Conservation (phyloP, 176 grass and related monocot species). For the Oryza nivara region DNA sequence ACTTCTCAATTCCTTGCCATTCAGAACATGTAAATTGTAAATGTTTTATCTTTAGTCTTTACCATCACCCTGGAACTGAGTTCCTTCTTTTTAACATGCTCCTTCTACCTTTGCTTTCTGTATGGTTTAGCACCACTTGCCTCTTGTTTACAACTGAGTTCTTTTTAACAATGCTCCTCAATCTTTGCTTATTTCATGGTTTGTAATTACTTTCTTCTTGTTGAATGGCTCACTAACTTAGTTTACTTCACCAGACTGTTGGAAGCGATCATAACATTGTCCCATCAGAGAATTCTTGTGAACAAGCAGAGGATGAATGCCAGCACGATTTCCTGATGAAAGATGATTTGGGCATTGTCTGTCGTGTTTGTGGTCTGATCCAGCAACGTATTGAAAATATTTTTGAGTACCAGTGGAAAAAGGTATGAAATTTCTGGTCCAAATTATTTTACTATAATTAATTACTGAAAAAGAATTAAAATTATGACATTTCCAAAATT, state of each 20-base stretch:
- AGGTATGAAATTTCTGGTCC: constrained; percentile 51
- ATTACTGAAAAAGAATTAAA: constrained; percentile 1
- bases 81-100: not conserved
- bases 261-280: constrained; percentile 28
- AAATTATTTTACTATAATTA: constrained; percentile 23
- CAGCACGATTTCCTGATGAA: constrained; percentile 57
- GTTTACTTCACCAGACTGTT: constrained; percentile 43
- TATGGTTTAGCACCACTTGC: not conserved
- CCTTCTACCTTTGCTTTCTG: not conserved
- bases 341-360: constrained; percentile 74
- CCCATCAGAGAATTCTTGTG: constrained; percentile 30
- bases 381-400: constrained; percentile 66
- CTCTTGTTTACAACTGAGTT: not conserved
- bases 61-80: not conserved
- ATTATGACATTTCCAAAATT: not conserved
- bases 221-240: constrained; percentile 15
- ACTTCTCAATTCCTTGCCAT: constrained; percentile 1
- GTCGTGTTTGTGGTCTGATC: constrained; percentile 81
- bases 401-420: constrained; percentile 61
- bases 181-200: constrained; percentile 6
- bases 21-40: not conserved
- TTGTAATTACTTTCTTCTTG: constrained; percentile 16
- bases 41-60: constrained; percentile 16
- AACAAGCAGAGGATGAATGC: constrained; percentile 54
- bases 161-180: not conserved